Evolutionary conservation across 2,329 filamentous ascomycete species (phyloP).

Genomic region (Aspergillus proliferans): DNA sequence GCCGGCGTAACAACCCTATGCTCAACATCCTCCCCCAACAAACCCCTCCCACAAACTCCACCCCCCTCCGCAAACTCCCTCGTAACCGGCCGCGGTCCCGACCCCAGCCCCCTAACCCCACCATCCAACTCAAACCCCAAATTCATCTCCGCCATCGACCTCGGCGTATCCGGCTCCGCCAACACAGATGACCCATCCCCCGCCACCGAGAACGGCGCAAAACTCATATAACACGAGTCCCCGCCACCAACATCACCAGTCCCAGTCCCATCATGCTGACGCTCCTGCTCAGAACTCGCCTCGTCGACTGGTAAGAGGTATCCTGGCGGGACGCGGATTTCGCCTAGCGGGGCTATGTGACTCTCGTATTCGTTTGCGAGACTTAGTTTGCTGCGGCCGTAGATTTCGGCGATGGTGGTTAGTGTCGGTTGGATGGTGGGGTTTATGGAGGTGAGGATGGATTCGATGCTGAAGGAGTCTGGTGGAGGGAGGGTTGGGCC

Average conservation of each 20-base stretch:
- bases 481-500: conserved; percentile 38
- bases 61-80: conserved; percentile 24
- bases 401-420: conserved; percentile 58
- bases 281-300: conserved; percentile 33
- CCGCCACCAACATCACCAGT: conserved; percentile 27
- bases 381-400: conserved; percentile 55
- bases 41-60: conserved; percentile 21
- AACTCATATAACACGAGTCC: conserved; percentile 29
- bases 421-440: conserved; percentile 54
- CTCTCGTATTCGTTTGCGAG: conserved; percentile 58
- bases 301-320: conserved; percentile 40
- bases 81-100: conserved; percentile 7
- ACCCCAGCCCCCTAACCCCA: neutral
- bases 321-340: conserved; percentile 41
- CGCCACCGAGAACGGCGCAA: neutral
- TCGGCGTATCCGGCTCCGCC: conserved; percentile 9
- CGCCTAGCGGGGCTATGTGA: conserved; percentile 56
- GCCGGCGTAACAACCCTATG: conserved; percentile 29
- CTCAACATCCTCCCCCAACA: conserved; percentile 20
- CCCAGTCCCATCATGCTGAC: conserved; percentile 26
- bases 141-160: conserved; percentile 2
- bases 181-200: conserved; percentile 12
- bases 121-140: conserved; percentile 1
- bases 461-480: conserved; percentile 51
- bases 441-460: conserved; percentile 52